Evolutionary conservation across 108 stramenopile genomes (phyloP).

Genomic region (Skeletonema potamos): DNA sequence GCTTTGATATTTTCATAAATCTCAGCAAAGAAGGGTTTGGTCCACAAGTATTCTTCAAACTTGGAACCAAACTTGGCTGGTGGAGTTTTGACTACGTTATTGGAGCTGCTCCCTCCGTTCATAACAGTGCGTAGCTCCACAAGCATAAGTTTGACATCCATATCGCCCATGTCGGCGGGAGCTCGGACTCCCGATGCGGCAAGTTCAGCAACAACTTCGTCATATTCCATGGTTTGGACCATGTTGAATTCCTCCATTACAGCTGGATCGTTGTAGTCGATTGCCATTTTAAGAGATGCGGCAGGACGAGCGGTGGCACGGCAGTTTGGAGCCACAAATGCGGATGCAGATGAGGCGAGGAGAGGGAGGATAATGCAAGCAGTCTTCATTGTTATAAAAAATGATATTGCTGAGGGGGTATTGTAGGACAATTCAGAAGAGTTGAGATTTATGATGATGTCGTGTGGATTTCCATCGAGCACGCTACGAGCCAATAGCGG

Average conservation of each 20-base stretch:
- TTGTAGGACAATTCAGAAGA: too few species aligned
- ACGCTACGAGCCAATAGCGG: too few species aligned
- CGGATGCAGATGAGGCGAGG: constrained; percentile 34
- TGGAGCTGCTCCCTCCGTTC: constrained; percentile 28
- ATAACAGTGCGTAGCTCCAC: constrained; percentile 75
- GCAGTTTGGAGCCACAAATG: constrained; percentile 10
- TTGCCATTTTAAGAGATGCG: constrained; percentile 58
- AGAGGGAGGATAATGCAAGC: constrained; percentile 35
- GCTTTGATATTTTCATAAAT: constrained; percentile 66
- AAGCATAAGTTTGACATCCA: constrained; percentile 84
- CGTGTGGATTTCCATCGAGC: not conserved
- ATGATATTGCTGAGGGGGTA: not conserved
- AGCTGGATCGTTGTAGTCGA: constrained; percentile 88
- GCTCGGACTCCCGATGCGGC: constrained; percentile 66
- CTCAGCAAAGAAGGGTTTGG: constrained; percentile 75
- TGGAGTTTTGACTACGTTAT: constrained; percentile 3
- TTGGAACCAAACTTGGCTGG: constrained; percentile 70
- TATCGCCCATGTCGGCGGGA: constrained; percentile 74
- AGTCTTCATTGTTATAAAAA: constrained; percentile 1
- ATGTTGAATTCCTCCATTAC: constrained; percentile 80
- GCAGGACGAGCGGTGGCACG: not conserved
- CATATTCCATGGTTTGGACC: constrained; percentile 75
- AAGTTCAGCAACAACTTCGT: constrained; percentile 81
- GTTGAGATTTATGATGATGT: too few species aligned
- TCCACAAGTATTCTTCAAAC: constrained; percentile 84